phyloP scores from a whole-genome alignment of 1,139 yeast species.

The Yamadazyma pseudoaaseri region DNA sequence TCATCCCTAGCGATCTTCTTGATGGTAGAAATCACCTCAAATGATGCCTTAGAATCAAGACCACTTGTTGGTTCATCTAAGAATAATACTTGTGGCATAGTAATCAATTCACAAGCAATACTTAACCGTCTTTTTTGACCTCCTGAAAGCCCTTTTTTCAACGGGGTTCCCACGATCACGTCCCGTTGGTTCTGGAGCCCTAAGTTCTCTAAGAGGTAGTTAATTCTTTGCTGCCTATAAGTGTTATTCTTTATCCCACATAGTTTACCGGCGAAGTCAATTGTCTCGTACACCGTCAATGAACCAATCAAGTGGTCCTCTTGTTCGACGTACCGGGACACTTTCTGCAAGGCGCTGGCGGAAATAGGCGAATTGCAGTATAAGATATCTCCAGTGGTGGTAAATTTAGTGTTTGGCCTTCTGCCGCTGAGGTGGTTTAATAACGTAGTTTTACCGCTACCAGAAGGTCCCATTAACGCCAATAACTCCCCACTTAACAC shows the following conservation, averaged over 20 bases:
- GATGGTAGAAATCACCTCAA: constrained; percentile 23
- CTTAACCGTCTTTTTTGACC: constrained; percentile 27
- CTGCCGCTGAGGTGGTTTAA: constrained; percentile 20
- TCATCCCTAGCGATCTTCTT: constrained; percentile 24
- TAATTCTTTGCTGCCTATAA: constrained; percentile 27
- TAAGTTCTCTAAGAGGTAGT: constrained; percentile 14
- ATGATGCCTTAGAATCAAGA: constrained; percentile 57
- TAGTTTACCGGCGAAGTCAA: constrained; percentile 22
- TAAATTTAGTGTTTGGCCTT: constrained; percentile 11
- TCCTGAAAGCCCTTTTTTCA: constrained; percentile 23
- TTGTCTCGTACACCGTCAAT: constrained; percentile 23
- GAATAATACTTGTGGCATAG: constrained; percentile 31
- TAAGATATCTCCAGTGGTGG: constrained; percentile 2
- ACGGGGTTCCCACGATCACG: constrained; percentile 21
- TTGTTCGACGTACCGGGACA: constrained; percentile 31
- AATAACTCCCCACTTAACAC: constrained; percentile 12
- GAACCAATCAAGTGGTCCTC: constrained; percentile 24
- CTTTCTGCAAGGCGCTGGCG: neutral
- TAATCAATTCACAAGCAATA: constrained; percentile 24
- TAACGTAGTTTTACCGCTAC: constrained; percentile 24
- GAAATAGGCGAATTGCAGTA: constrained; percentile 8
- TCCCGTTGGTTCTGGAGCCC: constrained; percentile 19
- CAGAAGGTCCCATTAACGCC: constrained; percentile 27
- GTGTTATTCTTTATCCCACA: constrained; percentile 13
- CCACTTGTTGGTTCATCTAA: constrained; percentile 94